Percentiles rank a stretch among this genome's conserved stretches.
Evolutionary conservation across 1,284 basidiomycete genomes (phyloP).

Genomic region (Polyporus tsugae): DNA sequence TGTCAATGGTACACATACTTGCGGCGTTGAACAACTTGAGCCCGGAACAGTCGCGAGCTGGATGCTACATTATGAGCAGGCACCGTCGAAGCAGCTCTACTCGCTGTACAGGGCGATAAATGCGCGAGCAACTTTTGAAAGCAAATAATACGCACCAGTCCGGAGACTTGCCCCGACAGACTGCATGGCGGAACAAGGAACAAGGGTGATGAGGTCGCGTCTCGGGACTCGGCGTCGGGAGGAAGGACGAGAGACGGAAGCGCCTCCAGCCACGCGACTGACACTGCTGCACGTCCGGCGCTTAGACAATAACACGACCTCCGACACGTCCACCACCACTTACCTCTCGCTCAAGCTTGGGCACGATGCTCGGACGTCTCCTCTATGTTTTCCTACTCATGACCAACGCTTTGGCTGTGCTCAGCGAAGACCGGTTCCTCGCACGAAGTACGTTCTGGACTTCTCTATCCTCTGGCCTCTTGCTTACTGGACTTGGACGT

Average conservation of each 20-base stretch:
- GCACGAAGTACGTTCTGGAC: conserved; percentile 77
- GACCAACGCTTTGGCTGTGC: conserved; percentile 92
- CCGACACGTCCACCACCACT: conserved; percentile 32
- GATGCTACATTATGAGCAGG: conserved; percentile 37
- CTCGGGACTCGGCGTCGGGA: conserved; percentile 13
- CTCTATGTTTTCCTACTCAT: conserved; percentile 83
- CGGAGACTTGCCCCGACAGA: conserved; percentile 41
- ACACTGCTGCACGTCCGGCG: conserved; percentile 4
- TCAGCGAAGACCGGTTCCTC: conserved; percentile 96
- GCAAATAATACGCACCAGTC: conserved; percentile 25
- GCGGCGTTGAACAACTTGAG: conserved; percentile 46
- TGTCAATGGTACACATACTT: conserved; percentile 44
- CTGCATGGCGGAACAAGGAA: conserved; percentile 42
- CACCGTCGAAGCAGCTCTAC: conserved; percentile 23
- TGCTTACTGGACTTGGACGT: conserved; percentile 20
- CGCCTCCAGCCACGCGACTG: conserved; percentile 24
- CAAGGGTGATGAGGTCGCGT: conserved; percentile 19
- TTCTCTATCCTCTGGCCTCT: not conserved
- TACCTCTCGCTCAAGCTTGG: conserved; percentile 10
- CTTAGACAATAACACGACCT: conserved; percentile 23
- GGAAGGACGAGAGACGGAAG: conserved; percentile 20
- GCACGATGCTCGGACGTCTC: conserved; percentile 65
- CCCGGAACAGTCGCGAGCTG: conserved; percentile 41
- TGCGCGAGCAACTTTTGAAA: not conserved
- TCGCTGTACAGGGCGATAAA: conserved; percentile 13